Conservation (phyloP, 176 grass and related monocot genomes). For the Raddia guianensis region DNA sequence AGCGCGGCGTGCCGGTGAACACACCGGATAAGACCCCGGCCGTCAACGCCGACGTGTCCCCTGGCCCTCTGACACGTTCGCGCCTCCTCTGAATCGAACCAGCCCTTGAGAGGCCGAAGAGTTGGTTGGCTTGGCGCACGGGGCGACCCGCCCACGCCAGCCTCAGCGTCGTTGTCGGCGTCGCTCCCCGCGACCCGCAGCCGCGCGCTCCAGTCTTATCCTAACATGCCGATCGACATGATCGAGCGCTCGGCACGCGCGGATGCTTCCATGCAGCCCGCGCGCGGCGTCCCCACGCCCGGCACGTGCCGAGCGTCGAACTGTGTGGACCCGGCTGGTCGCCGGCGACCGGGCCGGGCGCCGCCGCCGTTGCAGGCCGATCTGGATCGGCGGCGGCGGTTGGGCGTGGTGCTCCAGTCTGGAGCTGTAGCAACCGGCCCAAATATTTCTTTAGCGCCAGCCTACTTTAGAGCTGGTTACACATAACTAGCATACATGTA, state of each 20-base stretch:
- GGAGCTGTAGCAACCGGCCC: too few species aligned
- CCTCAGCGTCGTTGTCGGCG: too few species aligned
- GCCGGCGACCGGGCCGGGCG: background rate
- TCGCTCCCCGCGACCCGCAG: background rate
- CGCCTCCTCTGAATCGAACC: background rate
- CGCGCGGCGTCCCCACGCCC: background rate
- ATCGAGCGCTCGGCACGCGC: background rate
- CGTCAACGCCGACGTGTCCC: conserved; percentile 1
- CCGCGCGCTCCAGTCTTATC: conserved; percentile 27
- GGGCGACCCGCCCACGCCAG: conserved; percentile 30
- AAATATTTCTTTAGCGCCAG: too few species aligned
- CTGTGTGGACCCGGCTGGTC: background rate
- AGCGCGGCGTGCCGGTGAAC: background rate
- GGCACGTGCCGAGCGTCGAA: background rate
- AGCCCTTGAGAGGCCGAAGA: conserved; percentile 12
- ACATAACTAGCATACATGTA: too few species aligned
- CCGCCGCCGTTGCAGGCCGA: background rate
- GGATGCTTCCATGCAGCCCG: background rate
- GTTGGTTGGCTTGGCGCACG: conserved; percentile 23
- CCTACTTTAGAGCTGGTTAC: too few species aligned
- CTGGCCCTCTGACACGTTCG: background rate
- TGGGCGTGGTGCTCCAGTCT: too few species aligned
- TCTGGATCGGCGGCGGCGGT: background rate
- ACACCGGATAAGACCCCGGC: conserved; percentile 6
- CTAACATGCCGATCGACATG: conserved; percentile 23